Evolutionary conservation across 2,329 filamentous ascomycete genomes (phyloP).

Genomic region (Magnaporthiopsis incrustans): DNA sequence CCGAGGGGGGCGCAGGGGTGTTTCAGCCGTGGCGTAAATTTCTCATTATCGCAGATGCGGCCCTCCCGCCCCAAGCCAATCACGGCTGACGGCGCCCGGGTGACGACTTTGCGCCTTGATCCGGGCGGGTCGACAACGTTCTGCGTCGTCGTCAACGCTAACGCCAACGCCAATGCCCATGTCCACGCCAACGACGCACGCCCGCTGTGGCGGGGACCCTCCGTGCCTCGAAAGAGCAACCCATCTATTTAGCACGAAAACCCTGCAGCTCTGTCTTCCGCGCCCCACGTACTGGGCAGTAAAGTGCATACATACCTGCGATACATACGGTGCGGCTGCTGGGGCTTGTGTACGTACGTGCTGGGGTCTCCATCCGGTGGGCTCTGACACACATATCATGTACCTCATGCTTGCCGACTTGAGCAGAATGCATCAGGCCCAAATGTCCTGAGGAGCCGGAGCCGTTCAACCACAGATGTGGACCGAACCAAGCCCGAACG

Average conservation of each 20-base stretch:
- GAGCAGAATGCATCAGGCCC: background rate
- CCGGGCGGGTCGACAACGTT: background rate
- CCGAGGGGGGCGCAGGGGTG: background rate
- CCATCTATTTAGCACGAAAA: background rate
- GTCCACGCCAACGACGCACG: background rate
- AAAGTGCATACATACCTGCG: no score
- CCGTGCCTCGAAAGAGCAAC: background rate
- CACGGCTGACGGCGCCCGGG: slow-evolving; percentile 11
- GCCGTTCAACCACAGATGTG: background rate
- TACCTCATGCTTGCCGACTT: background rate
- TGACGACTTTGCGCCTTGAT: background rate
- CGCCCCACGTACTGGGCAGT: background rate
- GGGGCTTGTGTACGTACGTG: background rate
- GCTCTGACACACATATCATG: background rate
- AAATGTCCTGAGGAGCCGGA: background rate
- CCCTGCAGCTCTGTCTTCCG: background rate
- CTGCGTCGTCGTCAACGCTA: background rate
- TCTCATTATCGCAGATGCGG: slow-evolving; percentile 19
- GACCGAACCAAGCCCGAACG: background rate
- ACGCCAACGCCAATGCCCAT: background rate
- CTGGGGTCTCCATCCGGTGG: background rate
- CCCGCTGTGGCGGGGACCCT: background rate
- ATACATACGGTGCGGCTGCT: background rate
- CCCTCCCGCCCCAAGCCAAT: slow-evolving; percentile 22
- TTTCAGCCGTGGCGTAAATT: slow-evolving; percentile 30